Percentiles rank a stretch among this genome's conserved stretches.
phyloP scores from a whole-genome alignment of 352 stramenopile species.

The Blastocystis sp. region DNA sequence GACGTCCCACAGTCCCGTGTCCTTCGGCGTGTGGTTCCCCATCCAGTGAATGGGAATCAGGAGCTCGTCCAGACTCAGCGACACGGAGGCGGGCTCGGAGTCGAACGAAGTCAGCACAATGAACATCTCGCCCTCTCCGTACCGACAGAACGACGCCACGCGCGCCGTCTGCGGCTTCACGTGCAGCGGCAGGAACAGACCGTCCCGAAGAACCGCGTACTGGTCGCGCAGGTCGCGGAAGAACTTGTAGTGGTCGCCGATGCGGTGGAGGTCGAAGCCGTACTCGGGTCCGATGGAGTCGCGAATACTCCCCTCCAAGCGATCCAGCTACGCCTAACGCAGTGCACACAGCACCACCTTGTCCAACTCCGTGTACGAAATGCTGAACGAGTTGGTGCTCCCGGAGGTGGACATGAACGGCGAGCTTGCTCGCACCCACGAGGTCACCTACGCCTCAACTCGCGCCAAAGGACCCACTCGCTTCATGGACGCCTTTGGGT shows the following conservation, averaged over 20 bases:
- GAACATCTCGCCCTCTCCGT: conserved; percentile 47
- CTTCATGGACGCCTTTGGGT: not conserved
- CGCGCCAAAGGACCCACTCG: not conserved
- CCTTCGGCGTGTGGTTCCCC: not conserved
- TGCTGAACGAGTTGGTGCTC: conserved; percentile 4
- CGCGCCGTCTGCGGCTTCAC: conserved; percentile 23
- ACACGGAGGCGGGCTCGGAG: conserved; percentile 9
- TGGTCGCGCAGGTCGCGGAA: conserved; percentile 30
- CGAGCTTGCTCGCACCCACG: conserved; percentile 25
- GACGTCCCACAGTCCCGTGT: conserved; percentile 41
- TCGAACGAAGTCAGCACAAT: conserved; percentile 73
- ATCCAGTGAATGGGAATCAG: conserved; percentile 20
- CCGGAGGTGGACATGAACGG: not conserved
- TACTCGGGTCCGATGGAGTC: conserved; percentile 72
- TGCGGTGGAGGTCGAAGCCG: conserved; percentile 75
- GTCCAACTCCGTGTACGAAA: conserved; percentile 64
- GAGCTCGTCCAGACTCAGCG: conserved; percentile 51
- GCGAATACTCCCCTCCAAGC: conserved; percentile 52
- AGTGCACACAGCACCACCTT: not conserved
- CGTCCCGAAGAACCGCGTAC: conserved; percentile 19
- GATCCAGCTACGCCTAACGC: conserved; percentile 1
- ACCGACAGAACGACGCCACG: conserved; percentile 71
- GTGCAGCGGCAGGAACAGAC: conserved; percentile 38
- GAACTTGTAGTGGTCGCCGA: conserved; percentile 74
- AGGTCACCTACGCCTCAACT: conserved; percentile 23